Percentiles rank a stretch among this genome's conserved stretches.
Conservation (phyloP, 23 red algal species). For the Chondrus crispus region DNA sequence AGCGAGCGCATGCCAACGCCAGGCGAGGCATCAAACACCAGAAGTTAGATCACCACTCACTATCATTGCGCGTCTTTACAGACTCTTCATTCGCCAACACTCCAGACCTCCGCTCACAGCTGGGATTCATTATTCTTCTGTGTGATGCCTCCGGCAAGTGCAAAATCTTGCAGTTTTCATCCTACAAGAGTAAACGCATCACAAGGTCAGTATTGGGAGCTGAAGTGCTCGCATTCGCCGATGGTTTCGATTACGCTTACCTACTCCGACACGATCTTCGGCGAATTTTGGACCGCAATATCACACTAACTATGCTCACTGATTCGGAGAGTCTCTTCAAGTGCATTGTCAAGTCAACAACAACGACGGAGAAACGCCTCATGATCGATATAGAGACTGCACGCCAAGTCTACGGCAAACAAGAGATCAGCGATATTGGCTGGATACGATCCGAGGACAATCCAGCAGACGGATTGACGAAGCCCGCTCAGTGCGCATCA, state of each 20-base stretch:
- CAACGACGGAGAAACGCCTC: not conserved
- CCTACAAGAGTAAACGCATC: not conserved
- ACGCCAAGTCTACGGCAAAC: not conserved
- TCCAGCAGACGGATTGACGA: constrained; percentile 3
- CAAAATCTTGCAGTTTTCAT: not conserved
- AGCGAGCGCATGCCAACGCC: not conserved
- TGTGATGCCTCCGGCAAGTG: not conserved
- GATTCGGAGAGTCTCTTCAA: not conserved
- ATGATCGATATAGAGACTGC: not conserved
- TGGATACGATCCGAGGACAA: constrained; percentile 4
- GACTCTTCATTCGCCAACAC: not conserved
- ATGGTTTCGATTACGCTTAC: not conserved
- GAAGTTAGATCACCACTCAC: not conserved
- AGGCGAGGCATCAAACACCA: not conserved
- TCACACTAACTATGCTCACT: not conserved
- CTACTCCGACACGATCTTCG: not conserved
- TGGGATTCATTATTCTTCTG: not conserved
- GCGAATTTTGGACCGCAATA: not conserved
- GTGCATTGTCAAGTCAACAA: not conserved
- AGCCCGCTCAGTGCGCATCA: not conserved
- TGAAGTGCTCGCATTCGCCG: not conserved
- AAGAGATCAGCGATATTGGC: not conserved
- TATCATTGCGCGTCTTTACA: not conserved
- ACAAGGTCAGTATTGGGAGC: not conserved
- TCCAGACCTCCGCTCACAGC: not conserved